A percentile compares a stretch with the other conserved stretches of the same genome.
Evolutionary conservation across 257 asterid genomes (phyloP).

Genomic region (Asclepias syriaca): DNA sequence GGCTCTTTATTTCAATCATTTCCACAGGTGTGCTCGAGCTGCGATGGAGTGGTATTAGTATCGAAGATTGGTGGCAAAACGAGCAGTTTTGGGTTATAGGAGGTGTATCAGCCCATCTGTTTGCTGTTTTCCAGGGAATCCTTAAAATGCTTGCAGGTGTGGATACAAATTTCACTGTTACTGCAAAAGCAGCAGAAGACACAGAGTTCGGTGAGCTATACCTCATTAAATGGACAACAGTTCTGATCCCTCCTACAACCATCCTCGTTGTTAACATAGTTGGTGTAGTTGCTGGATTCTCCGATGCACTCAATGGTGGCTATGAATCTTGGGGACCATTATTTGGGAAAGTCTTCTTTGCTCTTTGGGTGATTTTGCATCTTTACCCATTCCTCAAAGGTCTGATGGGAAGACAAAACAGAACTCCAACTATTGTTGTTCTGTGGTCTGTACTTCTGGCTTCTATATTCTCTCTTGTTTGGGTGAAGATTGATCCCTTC

Average conservation of each 20-base stretch:
- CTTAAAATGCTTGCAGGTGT: constrained; percentile 87
- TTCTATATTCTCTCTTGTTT: constrained; percentile 87
- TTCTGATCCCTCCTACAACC: constrained; percentile 88
- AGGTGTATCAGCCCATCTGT: constrained; percentile 94
- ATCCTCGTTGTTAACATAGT: constrained; percentile 73
- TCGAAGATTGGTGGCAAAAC: constrained; percentile 92
- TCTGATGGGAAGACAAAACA: constrained; percentile 84
- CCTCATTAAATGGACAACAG: constrained; percentile 88
- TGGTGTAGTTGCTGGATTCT: constrained; percentile 92
- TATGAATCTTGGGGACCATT: constrained; percentile 94
- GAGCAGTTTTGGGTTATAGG: constrained; percentile 99
- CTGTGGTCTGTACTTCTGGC: constrained; percentile 94
- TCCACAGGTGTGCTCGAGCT: constrained; percentile 79
- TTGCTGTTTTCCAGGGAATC: constrained; percentile 98
- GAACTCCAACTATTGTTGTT: constrained; percentile 87
- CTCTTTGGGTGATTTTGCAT: constrained; percentile 91
- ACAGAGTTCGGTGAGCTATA: constrained; percentile 84
- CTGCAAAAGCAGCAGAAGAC: constrained; percentile 79
- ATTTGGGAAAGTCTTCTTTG: constrained; percentile 85
- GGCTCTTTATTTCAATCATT: constrained; percentile 83
- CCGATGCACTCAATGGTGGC: constrained; percentile 89
- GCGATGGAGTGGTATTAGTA: constrained; percentile 93
- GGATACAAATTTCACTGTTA: constrained; percentile 91
- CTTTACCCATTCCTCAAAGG: constrained; percentile 95
- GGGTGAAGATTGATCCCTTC: constrained; percentile 95